Conservation (phyloP, 306 rosid genomes). For the Trifolium dubium region DNA sequence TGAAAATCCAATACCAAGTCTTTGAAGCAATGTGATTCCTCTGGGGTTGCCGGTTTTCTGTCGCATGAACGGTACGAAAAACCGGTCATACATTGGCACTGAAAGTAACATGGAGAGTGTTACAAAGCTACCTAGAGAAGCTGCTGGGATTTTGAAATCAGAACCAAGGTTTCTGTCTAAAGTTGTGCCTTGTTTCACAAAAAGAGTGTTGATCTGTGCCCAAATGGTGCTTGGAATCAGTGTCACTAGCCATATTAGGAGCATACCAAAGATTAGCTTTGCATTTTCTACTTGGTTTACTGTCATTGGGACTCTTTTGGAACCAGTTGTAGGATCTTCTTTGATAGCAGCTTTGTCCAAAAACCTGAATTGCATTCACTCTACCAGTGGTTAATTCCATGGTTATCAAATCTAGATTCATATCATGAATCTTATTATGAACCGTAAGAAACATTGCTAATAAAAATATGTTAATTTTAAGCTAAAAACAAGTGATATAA, state of each 20-base stretch:
- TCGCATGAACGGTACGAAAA: conserved; percentile 69
- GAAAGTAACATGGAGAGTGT: conserved; percentile 76
- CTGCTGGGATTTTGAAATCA: conserved; percentile 75
- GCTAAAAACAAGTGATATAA: not conserved
- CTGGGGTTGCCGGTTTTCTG: conserved; percentile 71
- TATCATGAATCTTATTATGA: not conserved
- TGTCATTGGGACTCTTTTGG: conserved; percentile 54
- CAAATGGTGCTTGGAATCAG: conserved; percentile 81
- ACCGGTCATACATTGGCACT: conserved; percentile 76
- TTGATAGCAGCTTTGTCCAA: conserved; percentile 60
- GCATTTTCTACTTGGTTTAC: conserved; percentile 92
- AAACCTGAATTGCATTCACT: conserved; percentile 42
- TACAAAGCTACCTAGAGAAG: conserved; percentile 72
- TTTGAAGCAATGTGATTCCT: conserved; percentile 85
- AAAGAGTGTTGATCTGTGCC: conserved; percentile 81
- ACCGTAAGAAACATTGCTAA: not conserved
- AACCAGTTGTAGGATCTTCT: conserved; percentile 18
- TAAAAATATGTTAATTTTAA: not conserved
- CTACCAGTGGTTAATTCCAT: not conserved
- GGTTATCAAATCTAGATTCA: not conserved
- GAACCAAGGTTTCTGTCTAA: conserved; percentile 66
- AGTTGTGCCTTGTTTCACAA: conserved; percentile 93
- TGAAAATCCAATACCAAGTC: conserved; percentile 83
- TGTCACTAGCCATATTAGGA: conserved; percentile 64
- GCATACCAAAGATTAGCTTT: conserved; percentile 76